Evolutionary conservation across 768 basidiomycete species (phyloP), one percentile per base, ranked within the genome.

Genomic region (Leucocoprinus leucothites): DNA sequence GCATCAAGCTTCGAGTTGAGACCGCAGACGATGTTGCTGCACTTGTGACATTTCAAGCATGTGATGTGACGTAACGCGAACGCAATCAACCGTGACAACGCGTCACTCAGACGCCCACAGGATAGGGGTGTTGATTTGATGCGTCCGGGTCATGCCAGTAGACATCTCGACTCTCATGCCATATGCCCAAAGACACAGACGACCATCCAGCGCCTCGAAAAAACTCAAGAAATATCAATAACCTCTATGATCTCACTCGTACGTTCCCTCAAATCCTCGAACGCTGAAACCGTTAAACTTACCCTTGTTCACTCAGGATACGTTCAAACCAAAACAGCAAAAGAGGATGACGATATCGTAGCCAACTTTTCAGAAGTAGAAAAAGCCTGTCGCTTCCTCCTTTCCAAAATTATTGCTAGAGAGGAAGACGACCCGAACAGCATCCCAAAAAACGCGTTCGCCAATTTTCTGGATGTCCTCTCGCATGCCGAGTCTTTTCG

Each of bases 1-100:
- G n/a, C n/a, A n/a, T n/a, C n/a, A n/a, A n/a, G n/a, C n/a, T n/a
- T n/a, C n/a, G n/a, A n/a, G n/a, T n/a, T n/a, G n/a, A n/a, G n/a
- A n/a, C n/a, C n/a, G n/a, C n/a, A n/a, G n/a, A n/a, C n/a, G n/a
- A n/a, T n/a, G n/a, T n/a, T n/a, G n/a, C n/a, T n/a, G n/a, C n/a
- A n/a, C n/a, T n/a, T n/a, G n/a, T n/a, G n/a, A n/a, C n/a, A n/a
- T n/a, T n/a, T n/a, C n/a, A 34, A 38, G 38, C 50, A 59, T 46
- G 42, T 36, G 41, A 26, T 52, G 59, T 60, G 59, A 60, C 57
- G 34, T 26, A 52, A 35, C 59, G 59, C 46, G 57, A 51, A 26
- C 11, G 59, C 57, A 52, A 58, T 48, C 43, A 4, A 21, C 21
- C 21, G 11, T 11, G 31, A 31, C 31, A n/a, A n/a, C n/a, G n/a